Conservation (phyloP, 805 yeast species). For the Metschnikowia kofuensis region DNA sequence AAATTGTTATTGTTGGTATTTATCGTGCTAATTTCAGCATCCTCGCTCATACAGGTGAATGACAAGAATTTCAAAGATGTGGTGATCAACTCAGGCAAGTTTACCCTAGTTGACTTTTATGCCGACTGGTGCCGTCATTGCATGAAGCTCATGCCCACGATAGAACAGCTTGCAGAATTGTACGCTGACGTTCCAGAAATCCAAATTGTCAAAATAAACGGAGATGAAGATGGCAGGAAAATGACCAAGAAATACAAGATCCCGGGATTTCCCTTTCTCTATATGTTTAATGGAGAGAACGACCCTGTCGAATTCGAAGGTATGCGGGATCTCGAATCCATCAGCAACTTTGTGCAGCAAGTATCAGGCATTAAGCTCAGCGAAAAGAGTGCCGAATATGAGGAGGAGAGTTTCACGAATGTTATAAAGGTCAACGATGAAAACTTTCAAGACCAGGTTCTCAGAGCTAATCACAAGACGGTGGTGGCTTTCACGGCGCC, state of each 20-base stretch:
- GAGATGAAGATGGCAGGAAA: constrained; percentile 50
- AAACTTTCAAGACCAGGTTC: constrained; percentile 43
- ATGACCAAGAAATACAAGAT: constrained; percentile 50
- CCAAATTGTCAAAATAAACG: constrained; percentile 56
- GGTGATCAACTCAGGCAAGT: constrained; percentile 53
- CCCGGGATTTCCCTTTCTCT: constrained; percentile 65
- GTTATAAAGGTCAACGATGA: constrained; percentile 13
- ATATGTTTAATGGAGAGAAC: constrained; percentile 50
- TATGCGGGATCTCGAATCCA: constrained; percentile 46
- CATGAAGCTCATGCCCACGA: constrained; percentile 49
- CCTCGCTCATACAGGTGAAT: constrained; percentile 41
- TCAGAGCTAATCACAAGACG: constrained; percentile 24
- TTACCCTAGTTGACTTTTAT: constrained; percentile 44
- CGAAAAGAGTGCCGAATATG: background rate
- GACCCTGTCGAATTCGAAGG: constrained; percentile 59
- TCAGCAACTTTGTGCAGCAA: constrained; percentile 51
- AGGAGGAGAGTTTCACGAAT: constrained; percentile 1
- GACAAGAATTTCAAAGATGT: constrained; percentile 53
- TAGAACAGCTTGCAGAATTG: constrained; percentile 28
- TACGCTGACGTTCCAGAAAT: constrained; percentile 35
- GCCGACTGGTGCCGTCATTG: constrained; percentile 78
- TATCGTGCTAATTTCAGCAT: constrained; percentile 9
- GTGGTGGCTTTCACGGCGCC: constrained; percentile 57
- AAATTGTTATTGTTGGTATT: constrained; percentile 1
- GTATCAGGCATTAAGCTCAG: constrained; percentile 26